Conservation (phyloP, 2,329 filamentous ascomycete genomes). For the Teratosphaeria destructans region DNA sequence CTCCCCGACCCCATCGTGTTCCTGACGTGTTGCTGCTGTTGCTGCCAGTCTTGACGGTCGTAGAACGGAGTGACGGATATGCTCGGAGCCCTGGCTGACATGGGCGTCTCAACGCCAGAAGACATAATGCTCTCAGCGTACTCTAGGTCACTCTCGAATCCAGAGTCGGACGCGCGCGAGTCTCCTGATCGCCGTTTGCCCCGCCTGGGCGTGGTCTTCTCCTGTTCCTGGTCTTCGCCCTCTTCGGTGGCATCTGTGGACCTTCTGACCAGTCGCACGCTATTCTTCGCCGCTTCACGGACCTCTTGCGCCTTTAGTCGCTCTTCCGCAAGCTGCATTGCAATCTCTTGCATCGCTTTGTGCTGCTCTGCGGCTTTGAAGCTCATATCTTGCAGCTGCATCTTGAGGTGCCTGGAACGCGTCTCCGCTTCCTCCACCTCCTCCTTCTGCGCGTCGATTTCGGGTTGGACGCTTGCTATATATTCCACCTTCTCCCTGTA, state of each 20-base stretch:
- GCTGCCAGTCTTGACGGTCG: conserved; percentile 4
- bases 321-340: conserved; percentile 38
- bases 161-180: conserved; percentile 43
- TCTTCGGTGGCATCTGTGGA: conserved; percentile 9
- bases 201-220: conserved; percentile 12
- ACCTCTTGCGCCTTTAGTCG: conserved; percentile 29
- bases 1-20: neutral
- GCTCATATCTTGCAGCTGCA: conserved; percentile 52
- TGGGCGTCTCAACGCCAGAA: conserved; percentile 28
- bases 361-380: conserved; percentile 46
- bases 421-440: conserved; percentile 52
- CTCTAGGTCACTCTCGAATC: conserved; percentile 50
- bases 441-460: conserved; percentile 48
- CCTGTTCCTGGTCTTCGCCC: conserved; percentile 7
- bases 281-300: conserved; percentile 18
- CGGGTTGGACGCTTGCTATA: conserved; percentile 42
- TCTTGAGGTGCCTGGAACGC: conserved; percentile 46
- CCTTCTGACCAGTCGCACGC: conserved; percentile 12
- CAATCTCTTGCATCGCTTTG: conserved; percentile 43
- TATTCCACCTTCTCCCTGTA: conserved; percentile 44
- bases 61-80: conserved; percentile 3
- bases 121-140: conserved; percentile 37
- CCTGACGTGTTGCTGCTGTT: neutral
- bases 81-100: conserved; percentile 22
- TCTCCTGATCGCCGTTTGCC: conserved; percentile 20